Conservation (phyloP, 257 asterid genomes). For the Scutellaria galericulata region DNA sequence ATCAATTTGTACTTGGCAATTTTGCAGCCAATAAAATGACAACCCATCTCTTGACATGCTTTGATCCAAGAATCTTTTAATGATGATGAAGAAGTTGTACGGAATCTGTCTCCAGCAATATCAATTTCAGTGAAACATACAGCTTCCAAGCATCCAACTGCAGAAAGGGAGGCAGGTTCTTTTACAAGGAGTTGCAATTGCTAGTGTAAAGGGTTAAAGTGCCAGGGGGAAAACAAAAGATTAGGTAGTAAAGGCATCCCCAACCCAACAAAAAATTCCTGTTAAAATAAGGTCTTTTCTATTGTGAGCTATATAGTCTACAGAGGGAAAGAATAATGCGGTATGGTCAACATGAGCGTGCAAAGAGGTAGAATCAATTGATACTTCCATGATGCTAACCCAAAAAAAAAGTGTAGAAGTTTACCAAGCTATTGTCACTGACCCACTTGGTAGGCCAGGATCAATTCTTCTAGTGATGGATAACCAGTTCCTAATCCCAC, state of each 20-base stretch:
- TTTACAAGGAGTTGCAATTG: not conserved
- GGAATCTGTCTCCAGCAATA: conserved; percentile 76
- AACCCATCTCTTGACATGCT: conserved; percentile 58
- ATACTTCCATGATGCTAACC: too few species aligned
- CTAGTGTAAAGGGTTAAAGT: not conserved
- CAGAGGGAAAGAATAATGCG: not conserved
- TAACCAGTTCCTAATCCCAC: not conserved
- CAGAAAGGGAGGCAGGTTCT: conserved; percentile 20
- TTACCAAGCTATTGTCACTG: not conserved
- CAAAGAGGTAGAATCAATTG: not conserved
- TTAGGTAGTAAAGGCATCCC: not conserved
- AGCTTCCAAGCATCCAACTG: conserved; percentile 72
- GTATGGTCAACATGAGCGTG: not conserved
- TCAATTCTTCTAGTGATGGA: not conserved
- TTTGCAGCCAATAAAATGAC: conserved; percentile 42
- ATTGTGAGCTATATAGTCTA: not conserved
- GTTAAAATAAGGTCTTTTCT: conserved; percentile 2
- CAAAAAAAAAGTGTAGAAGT: not conserved
- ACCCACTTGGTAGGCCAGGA: not conserved
- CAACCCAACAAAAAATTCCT: not conserved
- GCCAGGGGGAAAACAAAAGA: not conserved
- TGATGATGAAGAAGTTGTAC: conserved; percentile 62
- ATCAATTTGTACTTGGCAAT: conserved; percentile 28
- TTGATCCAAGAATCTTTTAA: conserved; percentile 65
- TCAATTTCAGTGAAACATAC: conserved; percentile 68